These are phyloP conservation scores for Allantophomopsis cytisporea DNA, from an alignment of 2,329 filamentous ascomycete genomes.

Conservation along the genomic window DNA sequence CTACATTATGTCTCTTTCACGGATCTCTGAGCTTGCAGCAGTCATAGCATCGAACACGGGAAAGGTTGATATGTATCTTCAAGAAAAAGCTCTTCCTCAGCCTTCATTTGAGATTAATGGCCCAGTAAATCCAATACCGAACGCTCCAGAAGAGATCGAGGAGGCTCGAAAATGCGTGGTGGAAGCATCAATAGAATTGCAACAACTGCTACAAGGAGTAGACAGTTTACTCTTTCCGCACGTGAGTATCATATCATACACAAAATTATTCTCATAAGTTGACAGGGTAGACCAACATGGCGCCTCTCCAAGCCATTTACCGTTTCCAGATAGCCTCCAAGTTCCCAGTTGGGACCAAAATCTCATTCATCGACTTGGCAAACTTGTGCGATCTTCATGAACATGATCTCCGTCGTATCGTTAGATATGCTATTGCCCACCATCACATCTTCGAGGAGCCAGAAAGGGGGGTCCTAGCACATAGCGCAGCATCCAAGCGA, in stretches of 20 bases:
- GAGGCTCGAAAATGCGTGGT: conserved; percentile 3
- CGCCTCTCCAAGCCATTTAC: conserved; percentile 9
- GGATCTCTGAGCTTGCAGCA: conserved; percentile 4
- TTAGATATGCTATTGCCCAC: conserved; percentile 14
- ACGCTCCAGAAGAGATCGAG: conserved; percentile 2
- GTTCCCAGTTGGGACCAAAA: conserved; percentile 3
- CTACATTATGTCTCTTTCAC: conserved; percentile 1
- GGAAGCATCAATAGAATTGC: conserved; percentile 9
- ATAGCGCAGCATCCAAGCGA: conserved; percentile 5
- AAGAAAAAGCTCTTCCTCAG: not conserved
- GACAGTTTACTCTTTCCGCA: not conserved
- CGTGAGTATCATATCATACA: not conserved
- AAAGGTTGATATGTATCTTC: conserved; percentile 3
- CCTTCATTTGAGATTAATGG: conserved; percentile 5
- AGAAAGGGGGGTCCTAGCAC: conserved; percentile 2
- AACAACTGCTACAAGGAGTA: conserved; percentile 7
- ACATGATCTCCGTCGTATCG: conserved; percentile 1
- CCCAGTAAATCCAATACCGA: not conserved
- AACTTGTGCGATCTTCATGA: conserved; percentile 3
- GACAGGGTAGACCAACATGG: conserved; percentile 1
- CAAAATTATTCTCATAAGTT: not conserved
- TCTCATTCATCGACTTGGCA: conserved; percentile 6
- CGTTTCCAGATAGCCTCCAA: conserved; percentile 7
- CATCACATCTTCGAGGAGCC: conserved; percentile 6
- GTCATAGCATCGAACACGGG: conserved; percentile 2